A percentile compares a stretch with the other conserved stretches of the same genome.
Conservation (phyloP, 2,329 filamentous ascomycete species). For the Sphaerulina vaccinii region DNA sequence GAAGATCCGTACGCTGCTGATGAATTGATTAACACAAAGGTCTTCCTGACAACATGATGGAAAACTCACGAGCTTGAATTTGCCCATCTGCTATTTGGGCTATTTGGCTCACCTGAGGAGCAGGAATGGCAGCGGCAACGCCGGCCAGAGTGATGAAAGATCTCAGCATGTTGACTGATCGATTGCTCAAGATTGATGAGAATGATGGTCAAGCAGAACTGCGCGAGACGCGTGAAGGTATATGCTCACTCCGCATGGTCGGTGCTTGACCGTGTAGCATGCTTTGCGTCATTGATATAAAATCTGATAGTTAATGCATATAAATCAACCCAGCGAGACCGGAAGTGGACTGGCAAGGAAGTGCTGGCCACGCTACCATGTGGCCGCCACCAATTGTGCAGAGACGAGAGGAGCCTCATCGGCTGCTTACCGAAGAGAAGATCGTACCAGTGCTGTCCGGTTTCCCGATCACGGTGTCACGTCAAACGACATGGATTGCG, state of each 20-base stretch:
- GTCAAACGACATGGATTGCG: too few species aligned
- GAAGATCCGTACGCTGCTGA: neutral
- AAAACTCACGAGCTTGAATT: conserved; percentile 1
- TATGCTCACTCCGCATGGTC: neutral
- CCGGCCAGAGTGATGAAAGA: conserved; percentile 15
- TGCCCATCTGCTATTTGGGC: neutral
- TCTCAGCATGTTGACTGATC: conserved; percentile 11
- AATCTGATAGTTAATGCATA: neutral
- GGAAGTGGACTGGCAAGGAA: neutral
- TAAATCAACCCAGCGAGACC: neutral
- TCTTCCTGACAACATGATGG: neutral
- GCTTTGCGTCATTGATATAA: neutral
- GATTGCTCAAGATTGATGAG: conserved; percentile 5
- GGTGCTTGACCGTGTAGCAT: neutral
- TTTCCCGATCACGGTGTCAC: too few species aligned
- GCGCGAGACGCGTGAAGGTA: neutral
- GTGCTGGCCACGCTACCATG: too few species aligned
- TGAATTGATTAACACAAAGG: neutral
- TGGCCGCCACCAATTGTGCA: neutral
- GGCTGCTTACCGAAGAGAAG: neutral
- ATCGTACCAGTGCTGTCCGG: too few species aligned
- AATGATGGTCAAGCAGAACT: neutral
- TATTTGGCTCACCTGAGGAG: conserved; percentile 8
- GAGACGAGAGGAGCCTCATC: neutral
- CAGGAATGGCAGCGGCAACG: conserved; percentile 17